Percentiles rank a stretch among this genome's conserved stretches.
phyloP scores from a whole-genome alignment of 805 yeast species.

The Metschnikowia gelsemii region DNA sequence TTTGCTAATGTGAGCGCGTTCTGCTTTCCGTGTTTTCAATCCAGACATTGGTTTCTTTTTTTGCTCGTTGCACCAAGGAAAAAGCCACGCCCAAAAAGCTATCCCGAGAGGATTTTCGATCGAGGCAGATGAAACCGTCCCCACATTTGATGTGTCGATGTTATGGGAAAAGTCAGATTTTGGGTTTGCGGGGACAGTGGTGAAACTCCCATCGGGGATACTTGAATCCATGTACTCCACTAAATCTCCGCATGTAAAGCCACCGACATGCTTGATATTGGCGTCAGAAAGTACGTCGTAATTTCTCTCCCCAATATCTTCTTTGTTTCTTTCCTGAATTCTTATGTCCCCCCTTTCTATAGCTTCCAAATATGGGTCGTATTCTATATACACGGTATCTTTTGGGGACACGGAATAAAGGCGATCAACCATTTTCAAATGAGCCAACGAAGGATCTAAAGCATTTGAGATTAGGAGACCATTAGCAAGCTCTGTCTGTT shows the following conservation, averaged over 20 bases:
- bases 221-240: no score
- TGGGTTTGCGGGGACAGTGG: no score
- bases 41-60: neutral
- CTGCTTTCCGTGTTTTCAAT: neutral
- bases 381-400: conserved; percentile 35
- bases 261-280: no score
- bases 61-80: conserved; percentile 9
- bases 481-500: neutral
- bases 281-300: no score
- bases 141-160: no score
- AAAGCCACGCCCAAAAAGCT: conserved; percentile 10
- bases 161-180: no score
- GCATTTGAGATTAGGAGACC: conserved; percentile 1
- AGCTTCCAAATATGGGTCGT: conserved; percentile 1
- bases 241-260: no score
- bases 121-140: neutral
- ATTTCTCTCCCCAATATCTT: neutral
- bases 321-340: neutral
- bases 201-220: no score
- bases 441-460: conserved; percentile 4
- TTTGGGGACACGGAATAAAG: conserved; percentile 42
- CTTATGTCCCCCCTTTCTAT: neutral
- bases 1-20: conserved; percentile 17
- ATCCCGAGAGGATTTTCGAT: neutral
- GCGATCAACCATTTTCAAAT: conserved; percentile 25